Evolutionary conservation across 1,284 basidiomycete species (phyloP).

Genomic region (Trametes versicolor): DNA sequence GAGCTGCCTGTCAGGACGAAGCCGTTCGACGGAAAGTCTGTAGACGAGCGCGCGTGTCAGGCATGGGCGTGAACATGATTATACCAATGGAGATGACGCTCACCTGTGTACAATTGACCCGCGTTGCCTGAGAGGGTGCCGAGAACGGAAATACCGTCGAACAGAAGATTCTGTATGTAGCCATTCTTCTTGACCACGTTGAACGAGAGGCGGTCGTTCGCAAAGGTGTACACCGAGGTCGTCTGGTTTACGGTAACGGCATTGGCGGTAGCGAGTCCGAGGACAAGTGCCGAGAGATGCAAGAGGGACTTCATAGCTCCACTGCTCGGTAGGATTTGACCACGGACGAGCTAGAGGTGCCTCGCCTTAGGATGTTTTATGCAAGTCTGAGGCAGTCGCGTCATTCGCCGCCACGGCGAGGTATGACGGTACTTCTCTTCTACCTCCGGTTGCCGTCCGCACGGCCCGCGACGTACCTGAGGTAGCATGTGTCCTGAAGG

Average conservation of each 20-base stretch:
- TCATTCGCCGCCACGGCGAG: conserved; percentile 18
- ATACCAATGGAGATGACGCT: not conserved
- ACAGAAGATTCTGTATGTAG: conserved; percentile 29
- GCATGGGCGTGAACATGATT: too few species aligned
- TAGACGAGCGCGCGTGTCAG: not conserved
- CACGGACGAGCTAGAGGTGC: not conserved
- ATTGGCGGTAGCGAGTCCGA: not conserved
- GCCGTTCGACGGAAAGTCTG: conserved; percentile 31
- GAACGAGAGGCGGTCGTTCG: conserved; percentile 27
- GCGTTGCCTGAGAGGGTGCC: conserved; percentile 28
- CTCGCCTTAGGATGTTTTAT: not conserved
- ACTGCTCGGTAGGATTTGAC: not conserved
- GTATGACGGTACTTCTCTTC: conserved; percentile 13
- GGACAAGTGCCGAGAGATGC: not conserved
- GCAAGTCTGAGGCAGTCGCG: conserved; percentile 15
- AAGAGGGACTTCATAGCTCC: not conserved
- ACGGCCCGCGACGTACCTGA: conserved; percentile 18
- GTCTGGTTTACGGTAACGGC: conserved; percentile 28
- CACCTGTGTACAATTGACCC: conserved; percentile 33
- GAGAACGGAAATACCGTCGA: conserved; percentile 30
- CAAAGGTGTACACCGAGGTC: conserved; percentile 18
- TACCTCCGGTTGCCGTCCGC: not conserved
- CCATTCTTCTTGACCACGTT: conserved; percentile 31
- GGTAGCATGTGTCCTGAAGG: conserved; percentile 1
- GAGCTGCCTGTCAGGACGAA: conserved; percentile 25